phyloP scores from a whole-genome alignment of 768 basidiomycete genomes.

The Neoboletus brunneissimus region DNA sequence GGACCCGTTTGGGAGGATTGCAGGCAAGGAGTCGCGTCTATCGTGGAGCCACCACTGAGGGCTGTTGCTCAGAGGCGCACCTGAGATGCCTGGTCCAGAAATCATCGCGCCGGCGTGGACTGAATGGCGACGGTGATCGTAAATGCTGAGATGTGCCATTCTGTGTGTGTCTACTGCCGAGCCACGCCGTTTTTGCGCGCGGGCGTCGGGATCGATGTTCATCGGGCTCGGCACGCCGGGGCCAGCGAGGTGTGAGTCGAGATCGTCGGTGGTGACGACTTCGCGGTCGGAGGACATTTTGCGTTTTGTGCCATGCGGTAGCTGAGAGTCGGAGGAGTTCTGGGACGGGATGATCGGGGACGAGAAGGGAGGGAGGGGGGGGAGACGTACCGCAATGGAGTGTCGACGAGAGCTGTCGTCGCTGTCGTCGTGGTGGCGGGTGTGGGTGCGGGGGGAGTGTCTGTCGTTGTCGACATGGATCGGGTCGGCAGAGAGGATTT shows the following conservation, averaged over 20 bases:
- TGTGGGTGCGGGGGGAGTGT: constrained; percentile 26
- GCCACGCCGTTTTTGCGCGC: constrained; percentile 78
- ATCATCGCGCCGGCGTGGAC: constrained; percentile 57
- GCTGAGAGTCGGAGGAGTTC: constrained; percentile 40
- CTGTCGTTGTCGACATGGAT: constrained; percentile 28
- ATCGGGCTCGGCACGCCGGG: constrained; percentile 63
- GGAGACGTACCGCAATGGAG: constrained; percentile 59
- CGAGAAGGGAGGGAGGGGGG: neutral
- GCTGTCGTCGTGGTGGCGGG: constrained; percentile 47
- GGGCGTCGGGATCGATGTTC: constrained; percentile 58
- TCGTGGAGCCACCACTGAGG: constrained; percentile 61
- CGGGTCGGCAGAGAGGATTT: constrained; percentile 20
- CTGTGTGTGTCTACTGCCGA: constrained; percentile 78
- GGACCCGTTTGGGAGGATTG: constrained; percentile 64
- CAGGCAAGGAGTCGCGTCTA: constrained; percentile 71
- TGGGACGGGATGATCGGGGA: constrained; percentile 8
- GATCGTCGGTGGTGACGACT: constrained; percentile 54
- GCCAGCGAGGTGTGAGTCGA: constrained; percentile 64
- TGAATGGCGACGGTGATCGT: constrained; percentile 74
- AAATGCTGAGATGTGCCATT: constrained; percentile 68
- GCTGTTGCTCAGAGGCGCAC: constrained; percentile 17
- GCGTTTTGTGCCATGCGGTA: constrained; percentile 68
- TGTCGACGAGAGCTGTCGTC: constrained; percentile 70
- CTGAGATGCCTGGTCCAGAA: constrained; percentile 27
- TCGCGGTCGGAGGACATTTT: constrained; percentile 76